Evolutionary conservation across 1,284 basidiomycete species (phyloP).

Genomic region (Leccinum fallax): DNA sequence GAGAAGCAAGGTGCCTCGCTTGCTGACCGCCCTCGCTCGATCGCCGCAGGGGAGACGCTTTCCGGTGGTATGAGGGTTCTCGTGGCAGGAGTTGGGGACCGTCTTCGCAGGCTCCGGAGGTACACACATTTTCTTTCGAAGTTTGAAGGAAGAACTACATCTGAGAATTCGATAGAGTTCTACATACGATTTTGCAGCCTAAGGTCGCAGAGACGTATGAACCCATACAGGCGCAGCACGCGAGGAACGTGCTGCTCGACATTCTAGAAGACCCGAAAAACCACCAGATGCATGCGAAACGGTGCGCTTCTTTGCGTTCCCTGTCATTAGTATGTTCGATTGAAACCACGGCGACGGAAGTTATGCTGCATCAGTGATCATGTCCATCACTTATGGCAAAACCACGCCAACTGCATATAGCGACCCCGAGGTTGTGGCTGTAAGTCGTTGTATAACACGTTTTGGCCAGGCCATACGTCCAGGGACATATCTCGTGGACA

Average conservation of each 20-base stretch:
- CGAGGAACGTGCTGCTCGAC: constrained; percentile 53
- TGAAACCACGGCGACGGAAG: constrained; percentile 34
- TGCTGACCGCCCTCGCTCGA: constrained; percentile 27
- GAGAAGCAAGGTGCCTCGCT: constrained; percentile 28
- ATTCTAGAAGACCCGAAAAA: constrained; percentile 49
- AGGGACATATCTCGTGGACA: constrained; percentile 53
- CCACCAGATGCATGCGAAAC: constrained; percentile 55
- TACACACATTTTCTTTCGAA: not conserved
- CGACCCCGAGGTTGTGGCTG: constrained; percentile 35
- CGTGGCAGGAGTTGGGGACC: constrained; percentile 4
- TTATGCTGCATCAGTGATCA: constrained; percentile 64
- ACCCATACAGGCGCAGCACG: constrained; percentile 47
- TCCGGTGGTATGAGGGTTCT: constrained; percentile 21
- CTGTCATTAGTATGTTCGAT: not conserved
- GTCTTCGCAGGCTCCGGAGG: constrained; percentile 18
- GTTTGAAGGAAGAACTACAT: not conserved
- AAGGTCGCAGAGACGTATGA: constrained; percentile 49
- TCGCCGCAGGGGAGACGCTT: constrained; percentile 20
- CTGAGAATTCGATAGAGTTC: constrained; percentile 39
- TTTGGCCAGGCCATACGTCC: constrained; percentile 48
- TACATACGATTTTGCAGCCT: constrained; percentile 57
- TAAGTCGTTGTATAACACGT: constrained; percentile 11
- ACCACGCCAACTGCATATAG: constrained; percentile 24
- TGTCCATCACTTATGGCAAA: constrained; percentile 68
- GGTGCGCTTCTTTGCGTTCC: constrained; percentile 33